Base-by-base conservation (phyloP, 129 eudicot species). In the Centaurea solstitialis region DNA sequence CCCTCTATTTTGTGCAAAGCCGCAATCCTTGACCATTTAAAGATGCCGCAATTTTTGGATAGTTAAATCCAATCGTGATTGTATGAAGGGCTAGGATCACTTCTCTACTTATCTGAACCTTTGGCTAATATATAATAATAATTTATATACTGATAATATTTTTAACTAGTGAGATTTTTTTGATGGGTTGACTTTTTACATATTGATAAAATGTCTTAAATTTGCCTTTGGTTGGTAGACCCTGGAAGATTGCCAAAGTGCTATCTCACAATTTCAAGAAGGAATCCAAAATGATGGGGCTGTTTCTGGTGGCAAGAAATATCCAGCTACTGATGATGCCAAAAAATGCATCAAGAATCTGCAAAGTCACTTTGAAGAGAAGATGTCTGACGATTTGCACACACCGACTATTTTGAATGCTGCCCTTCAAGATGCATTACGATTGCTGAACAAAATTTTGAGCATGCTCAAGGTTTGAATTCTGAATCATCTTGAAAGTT, bases 351-450 rank as follows among this genome's bases (percentile, higher is more conserved):
- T 88, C 45, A 72, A 12, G n/a, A 86, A 77, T 72, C 83, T 95
- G 81, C 86, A 24, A 64, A 76, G 65, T 47, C 94, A 89, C 33
- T 86, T 93, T 23, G 88, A 89, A 76, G 76, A 78, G 13, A 86
- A 88, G 74, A 22, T 93, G 82, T 83, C 89, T n/a, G 98, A 95
- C 73, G 99, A 92, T 86, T 81, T 95, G 83, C 98, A 92, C 85
- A 88, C 98, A 9, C 89, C 93, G 0, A 71, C 89, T 22, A 75
- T 95, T 50, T 41, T 95, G 75, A 91, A 89, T 38, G 87, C 85
- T 33, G 72, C 87, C 40, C 97, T 95, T 67, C 89, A 76, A 73
- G 97, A 95, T 21, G 94, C 94, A 30, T 85, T 89, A 40, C 88
- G 82, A 80, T 45, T 79, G 76, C 79, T 93, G 37, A 95, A 89